Evolutionary conservation across 176 grass and related monocot genomes (phyloP).

Genomic region (Luzula sylvatica): DNA sequence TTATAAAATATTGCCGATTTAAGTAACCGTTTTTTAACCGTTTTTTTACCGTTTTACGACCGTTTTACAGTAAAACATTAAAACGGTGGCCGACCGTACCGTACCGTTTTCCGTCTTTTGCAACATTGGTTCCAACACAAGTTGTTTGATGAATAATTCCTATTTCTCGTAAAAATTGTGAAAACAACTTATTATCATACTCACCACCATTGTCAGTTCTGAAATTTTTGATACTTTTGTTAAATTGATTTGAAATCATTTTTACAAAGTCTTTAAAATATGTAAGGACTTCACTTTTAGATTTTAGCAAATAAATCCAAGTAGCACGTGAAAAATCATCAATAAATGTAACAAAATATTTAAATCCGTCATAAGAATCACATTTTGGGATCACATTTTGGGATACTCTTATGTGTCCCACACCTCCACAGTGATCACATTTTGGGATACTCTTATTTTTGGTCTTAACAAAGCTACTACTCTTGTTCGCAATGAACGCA

Average conservation of each 20-base stretch:
- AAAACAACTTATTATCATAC: background rate
- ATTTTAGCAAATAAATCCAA: background rate
- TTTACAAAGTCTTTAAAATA: background rate
- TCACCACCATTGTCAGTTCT: conserved; percentile 15
- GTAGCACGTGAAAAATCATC: conserved; percentile 3
- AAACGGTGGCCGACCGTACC: too few species aligned
- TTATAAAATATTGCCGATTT: too few species aligned
- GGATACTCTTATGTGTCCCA: background rate
- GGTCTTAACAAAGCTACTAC: background rate
- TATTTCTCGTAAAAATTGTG: background rate
- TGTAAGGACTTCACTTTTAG: background rate
- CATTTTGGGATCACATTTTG: background rate
- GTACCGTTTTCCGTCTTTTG: too few species aligned
- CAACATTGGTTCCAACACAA: too few species aligned
- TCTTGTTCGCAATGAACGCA: background rate
- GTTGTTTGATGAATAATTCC: conserved; percentile 3
- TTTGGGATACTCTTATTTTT: background rate
- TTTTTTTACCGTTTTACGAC: too few species aligned
- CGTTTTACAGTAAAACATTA: too few species aligned
- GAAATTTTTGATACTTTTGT: background rate
- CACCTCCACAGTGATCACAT: background rate
- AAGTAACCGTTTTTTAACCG: too few species aligned
- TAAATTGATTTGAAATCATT: background rate
- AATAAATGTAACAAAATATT: conserved; percentile 17
- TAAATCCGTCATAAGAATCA: conserved; percentile 5